These are phyloP conservation scores for Hypoxylon sp. DNA, from an alignment of 2,329 filamentous ascomycete species.

Conservation along the genomic window DNA sequence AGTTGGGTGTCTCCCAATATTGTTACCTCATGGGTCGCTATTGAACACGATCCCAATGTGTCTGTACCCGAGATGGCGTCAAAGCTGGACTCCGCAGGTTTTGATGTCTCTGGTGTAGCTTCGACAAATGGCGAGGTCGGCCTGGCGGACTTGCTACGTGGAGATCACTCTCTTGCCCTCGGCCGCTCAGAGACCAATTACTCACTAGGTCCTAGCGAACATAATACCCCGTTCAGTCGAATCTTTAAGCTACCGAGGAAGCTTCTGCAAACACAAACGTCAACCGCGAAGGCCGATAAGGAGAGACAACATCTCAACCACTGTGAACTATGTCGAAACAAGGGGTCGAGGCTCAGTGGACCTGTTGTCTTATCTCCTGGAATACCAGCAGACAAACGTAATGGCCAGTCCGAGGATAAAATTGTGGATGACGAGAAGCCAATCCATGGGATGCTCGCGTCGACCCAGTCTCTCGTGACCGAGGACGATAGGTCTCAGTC, in stretches of 20 bases:
- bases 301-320: conserved; percentile 57
- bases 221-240: conserved; percentile 45
- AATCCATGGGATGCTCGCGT: conserved; percentile 55
- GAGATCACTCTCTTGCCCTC: conserved; percentile 36
- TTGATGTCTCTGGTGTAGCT: conserved; percentile 67
- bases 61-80: conserved; percentile 59
- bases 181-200: conserved; percentile 21
- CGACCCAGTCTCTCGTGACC: conserved; percentile 31
- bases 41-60: conserved; percentile 66
- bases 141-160: conserved; percentile 39
- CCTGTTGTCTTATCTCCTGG: conserved; percentile 10
- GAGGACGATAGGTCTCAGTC: conserved; percentile 24
- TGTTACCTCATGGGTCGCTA: conserved; percentile 71
- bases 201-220: conserved; percentile 26
- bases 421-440: conserved; percentile 58
- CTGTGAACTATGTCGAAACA: conserved; percentile 58
- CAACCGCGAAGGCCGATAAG: conserved; percentile 40
- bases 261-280: conserved; percentile 36
- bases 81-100: conserved; percentile 68
- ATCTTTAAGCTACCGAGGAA: conserved; percentile 49
- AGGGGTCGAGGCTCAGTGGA: conserved; percentile 30
- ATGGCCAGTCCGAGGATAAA: conserved; percentile 15
- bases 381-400: conserved; percentile 17
- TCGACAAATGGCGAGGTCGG: conserved; percentile 52
- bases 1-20: conserved; percentile 77